Evolutionary conservation across 108 stramenopile genomes (phyloP), one percentile per base, ranked within the genome.

Genomic region (Skeletonema costatum): DNA sequence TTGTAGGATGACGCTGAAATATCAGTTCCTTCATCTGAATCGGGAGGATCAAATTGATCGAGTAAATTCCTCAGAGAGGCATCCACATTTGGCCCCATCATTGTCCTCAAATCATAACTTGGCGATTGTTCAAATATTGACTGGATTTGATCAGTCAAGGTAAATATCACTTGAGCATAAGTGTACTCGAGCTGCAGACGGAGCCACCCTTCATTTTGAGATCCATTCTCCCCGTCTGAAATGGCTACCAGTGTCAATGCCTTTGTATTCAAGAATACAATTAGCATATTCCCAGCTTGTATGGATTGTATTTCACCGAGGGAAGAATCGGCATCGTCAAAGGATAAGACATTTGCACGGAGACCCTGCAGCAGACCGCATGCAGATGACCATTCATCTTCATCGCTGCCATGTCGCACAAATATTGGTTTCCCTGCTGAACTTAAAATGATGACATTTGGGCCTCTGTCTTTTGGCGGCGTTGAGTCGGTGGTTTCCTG

Each of bases 341-440:
- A 80, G 33, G 79, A 80, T 13, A 87, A 42, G 38, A 83, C 38
- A 51, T 86, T 84, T 1, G 87, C 88, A 31, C 87, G 86, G 31
- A 94, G 31, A 4, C 89, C 90, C 71, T 90, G 89, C 16, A 94
- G 21, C 5, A 94, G 60, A 5, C 87, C 88, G 48, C 89, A 90
- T 1, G 84, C 74, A 64, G 84, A 79, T n/a, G 84, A 75, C 76
- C 89, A 77, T n/a, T 89, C 83, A 17, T 84, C 81, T 63, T 89
- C 90, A 8, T 78, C 60, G 16, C 60, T 58, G 39, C 83, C 88
- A 72, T 87, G 80, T 5, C 87, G 80, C 1, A 85, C 82, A 60
- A 90, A 94, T 11, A 94, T 85, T 31, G 91, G 91, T 59, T 94
- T 94, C 19, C 93, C 93, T 6, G 90, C 88, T 16, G 83, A 86